These are phyloP conservation scores for Dictyostelium citrinum DNA, from an alignment of 78 protist genomes.

Conservation along the genomic window DNA sequence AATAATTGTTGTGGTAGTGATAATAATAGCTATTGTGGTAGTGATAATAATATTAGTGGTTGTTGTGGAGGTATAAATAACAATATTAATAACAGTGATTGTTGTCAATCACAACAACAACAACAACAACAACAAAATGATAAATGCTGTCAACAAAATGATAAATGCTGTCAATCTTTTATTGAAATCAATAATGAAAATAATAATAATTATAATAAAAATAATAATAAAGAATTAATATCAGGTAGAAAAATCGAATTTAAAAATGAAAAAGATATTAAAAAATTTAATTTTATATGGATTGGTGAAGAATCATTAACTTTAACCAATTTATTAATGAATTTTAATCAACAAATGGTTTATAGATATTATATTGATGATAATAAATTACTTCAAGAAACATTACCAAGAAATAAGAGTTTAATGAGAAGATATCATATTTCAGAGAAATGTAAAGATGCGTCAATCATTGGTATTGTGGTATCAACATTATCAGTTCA, in stretches of 20 bases:
- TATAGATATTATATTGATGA: slow-evolving; percentile 45
- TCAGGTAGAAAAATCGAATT: slow-evolving; percentile 17
- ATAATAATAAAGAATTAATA: neutral
- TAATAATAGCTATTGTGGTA: neutral
- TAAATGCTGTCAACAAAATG: neutral
- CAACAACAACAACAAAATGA: neutral
- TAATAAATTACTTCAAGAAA: slow-evolving; percentile 18
- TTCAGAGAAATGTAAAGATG: slow-evolving; percentile 79
- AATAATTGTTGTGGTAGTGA: neutral
- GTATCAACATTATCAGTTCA: slow-evolving; percentile 83
- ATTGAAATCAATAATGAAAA: neutral
- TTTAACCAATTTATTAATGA: slow-evolving; percentile 57
- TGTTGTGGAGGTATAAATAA: neutral
- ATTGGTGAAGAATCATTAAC: slow-evolving; percentile 61
- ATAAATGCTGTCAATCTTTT: neutral
- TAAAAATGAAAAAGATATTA: neutral
- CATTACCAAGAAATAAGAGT: slow-evolving; percentile 37
- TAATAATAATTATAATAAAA: neutral
- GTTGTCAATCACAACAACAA: neutral
- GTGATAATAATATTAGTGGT: neutral
- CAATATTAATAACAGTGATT: neutral
- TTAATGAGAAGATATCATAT: slow-evolving; percentile 74
- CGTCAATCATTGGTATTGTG: slow-evolving; percentile 79
- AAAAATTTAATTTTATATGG: slow-evolving; percentile 38
- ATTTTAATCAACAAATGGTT: slow-evolving; percentile 25